These are phyloP conservation scores for Phytophthora sojae DNA, from an alignment of 352 stramenopile genomes.

Conservation along the genomic window DNA sequence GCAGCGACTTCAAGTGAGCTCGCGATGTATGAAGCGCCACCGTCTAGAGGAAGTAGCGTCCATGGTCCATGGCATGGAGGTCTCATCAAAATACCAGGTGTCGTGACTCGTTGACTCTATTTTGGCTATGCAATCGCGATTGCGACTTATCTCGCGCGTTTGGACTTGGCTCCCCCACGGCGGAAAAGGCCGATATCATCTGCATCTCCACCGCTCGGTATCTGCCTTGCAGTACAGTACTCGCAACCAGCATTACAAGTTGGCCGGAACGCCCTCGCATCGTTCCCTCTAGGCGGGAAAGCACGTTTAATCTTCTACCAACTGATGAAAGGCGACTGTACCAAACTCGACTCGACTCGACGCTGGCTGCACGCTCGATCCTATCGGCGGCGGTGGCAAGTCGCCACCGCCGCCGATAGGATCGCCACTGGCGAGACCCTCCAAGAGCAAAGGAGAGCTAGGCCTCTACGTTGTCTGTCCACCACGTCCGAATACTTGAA, in stretches of 20 bases:
- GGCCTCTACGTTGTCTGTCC: constrained; percentile 23
- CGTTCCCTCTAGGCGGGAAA: constrained; percentile 19
- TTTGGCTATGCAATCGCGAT: background rate
- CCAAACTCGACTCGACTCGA: background rate
- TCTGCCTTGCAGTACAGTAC: background rate
- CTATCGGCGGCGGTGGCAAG: no score
- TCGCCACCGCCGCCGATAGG: no score
- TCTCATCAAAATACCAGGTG: background rate
- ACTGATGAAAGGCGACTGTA: constrained; percentile 22
- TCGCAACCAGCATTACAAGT: background rate
- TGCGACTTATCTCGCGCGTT: background rate
- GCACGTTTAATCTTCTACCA: constrained; percentile 17
- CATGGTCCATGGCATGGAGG: background rate
- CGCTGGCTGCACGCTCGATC: background rate
- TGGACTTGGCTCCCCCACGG: background rate
- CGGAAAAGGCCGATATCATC: constrained; percentile 4
- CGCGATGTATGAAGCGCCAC: background rate
- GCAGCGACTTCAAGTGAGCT: background rate
- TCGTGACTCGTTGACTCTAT: background rate
- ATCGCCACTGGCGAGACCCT: no score
- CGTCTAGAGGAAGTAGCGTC: background rate
- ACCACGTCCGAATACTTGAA: constrained; percentile 33
- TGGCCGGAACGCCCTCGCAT: background rate
- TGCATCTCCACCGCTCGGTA: background rate
- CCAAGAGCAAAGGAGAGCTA: no score